phyloP scores from a whole-genome alignment of 208 protist genomes.

The Plasmodiophora brassicae region DNA sequence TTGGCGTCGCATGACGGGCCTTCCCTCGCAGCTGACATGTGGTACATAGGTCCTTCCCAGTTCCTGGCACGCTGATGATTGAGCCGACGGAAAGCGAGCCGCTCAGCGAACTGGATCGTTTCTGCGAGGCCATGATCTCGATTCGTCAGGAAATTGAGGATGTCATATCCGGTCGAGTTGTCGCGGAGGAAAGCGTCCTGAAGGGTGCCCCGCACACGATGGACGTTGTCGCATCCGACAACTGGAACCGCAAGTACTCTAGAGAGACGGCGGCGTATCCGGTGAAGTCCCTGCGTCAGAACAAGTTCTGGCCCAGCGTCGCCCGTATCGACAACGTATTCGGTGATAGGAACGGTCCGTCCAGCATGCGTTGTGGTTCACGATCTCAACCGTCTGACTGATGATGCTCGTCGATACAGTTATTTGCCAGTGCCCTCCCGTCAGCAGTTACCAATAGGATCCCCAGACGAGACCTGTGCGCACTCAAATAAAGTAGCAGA shows the following conservation, averaged over 20 bases:
- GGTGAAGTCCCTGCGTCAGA: slow-evolving; percentile 59
- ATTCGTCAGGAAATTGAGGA: slow-evolving; percentile 89
- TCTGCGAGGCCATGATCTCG: slow-evolving; percentile 86
- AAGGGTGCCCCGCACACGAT: slow-evolving; percentile 90
- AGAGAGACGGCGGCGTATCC: slow-evolving; percentile 87
- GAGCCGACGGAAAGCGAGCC: slow-evolving; percentile 93
- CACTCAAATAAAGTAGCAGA: too few relatives aligned
- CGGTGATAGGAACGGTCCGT: slow-evolving; percentile 89
- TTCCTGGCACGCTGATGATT: slow-evolving; percentile 60
- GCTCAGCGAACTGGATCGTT: slow-evolving; percentile 82
- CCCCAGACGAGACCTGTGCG: too few relatives aligned
- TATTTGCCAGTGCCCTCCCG: too few relatives aligned
- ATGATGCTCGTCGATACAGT: too few relatives aligned
- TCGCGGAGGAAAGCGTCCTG: slow-evolving; percentile 83
- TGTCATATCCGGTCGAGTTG: slow-evolving; percentile 74
- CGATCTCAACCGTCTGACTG: too few relatives aligned
- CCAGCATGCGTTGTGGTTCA: too few relatives aligned
- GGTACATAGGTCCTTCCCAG: slow-evolving; percentile 25
- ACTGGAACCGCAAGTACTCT: slow-evolving; percentile 84
- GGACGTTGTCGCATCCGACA: slow-evolving; percentile 49
- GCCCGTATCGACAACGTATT: slow-evolving; percentile 81
- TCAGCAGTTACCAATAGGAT: too few relatives aligned
- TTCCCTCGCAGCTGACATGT: neutral
- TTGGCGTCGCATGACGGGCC: slow-evolving; percentile 59
- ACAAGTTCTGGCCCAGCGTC: slow-evolving; percentile 88